Evolutionary conservation across 108 stramenopile species (phyloP), one percentile per base, ranked within the genome.

Genomic region (Nitzschia putrida): DNA sequence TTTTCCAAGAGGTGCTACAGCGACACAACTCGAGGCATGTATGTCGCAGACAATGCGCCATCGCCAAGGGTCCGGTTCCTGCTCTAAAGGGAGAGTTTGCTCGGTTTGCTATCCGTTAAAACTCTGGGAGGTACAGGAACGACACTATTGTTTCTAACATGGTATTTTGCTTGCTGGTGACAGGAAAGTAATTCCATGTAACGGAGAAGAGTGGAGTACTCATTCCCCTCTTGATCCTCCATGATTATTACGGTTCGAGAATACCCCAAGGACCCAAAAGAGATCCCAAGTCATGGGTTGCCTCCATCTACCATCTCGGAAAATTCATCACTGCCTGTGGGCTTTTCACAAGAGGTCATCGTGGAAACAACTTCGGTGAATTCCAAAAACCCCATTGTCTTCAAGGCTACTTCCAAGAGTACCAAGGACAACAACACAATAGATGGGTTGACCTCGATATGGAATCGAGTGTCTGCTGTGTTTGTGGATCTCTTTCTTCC

Each of bases 401-500:
- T 41, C 61, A 72, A 61, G 50, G 52, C 49, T 3, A 51, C 14
- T 22, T 3, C 29, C 10, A 14, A 29, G 29, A 16, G 23, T 24
- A 24, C 16, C 25, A 57, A 29, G 23, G 14, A 57, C 26, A 57
- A 24, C 20, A 24, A 7, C 8, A 24, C 25, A 20, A 7, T 26
- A 7, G 56, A 57, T 5, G 23, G 45, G 29, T 34, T 34, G 1
- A 20, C 8, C 2, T 42, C 40, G 3, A 18, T 50, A 0, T 56
- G 41, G 9, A 34, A 39, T 29, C 61, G 44, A 22, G 14, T 63
- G 12, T 2, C 37, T 38, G 67, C 70, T 23, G 49, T 71, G 18
- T 66, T 77, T 26, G 42, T 37, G 29, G 77, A 86, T 50, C 74
- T 92, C 16, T 87, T 92, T 75, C 71, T 92, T 26, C 90, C 90